Evolutionary conservation across 2,329 filamentous ascomycete genomes (phyloP), one percentile per base, ranked within the genome.

Genomic region (Aspergillus sp.): DNA sequence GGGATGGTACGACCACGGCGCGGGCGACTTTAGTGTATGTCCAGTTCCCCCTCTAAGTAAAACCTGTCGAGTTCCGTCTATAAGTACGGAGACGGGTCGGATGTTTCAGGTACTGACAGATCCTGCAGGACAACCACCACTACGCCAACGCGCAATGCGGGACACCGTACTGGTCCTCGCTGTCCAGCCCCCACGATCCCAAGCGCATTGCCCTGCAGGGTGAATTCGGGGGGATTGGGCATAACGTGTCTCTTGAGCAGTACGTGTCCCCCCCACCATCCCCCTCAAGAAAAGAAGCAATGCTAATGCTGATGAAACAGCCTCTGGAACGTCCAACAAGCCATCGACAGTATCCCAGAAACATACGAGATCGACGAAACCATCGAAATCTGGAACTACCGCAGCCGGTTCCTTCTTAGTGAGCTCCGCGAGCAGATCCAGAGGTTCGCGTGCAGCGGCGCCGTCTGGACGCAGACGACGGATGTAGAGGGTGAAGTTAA

Each of bases 401-500:
- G 88, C 50, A 81, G 83, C 0, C 81, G 86, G 42, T 64, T 81
- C 13, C 69, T 84, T 2, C 73, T 83, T 3, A 62, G 51, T 3
- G 80, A 84, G 57, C 69, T 84, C 3, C 66, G 69, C 12, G 78
- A 80, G 2, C 82, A 84, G 58, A 70, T 79, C 12, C 78, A 83
- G 57, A 73, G 73, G 11, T 89, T 80, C 56, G 79, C 83, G 0
- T 90, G 88, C 73, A 88, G 83, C 34, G 88, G 84, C 0, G 88
- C 82, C 11, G 82, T 90, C 0, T 90, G 86, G 82, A 90, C 88
- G 1, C 88, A 90, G 75, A 90, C 87, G 0, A 89, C 86, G 0
- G 88, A 90, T 64, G 88, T 90, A 0, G 88, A 90, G 68, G 88
- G 87, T 4, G 88, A 90, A 69, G 85, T 90, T 8, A 91, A 90